Base-by-base conservation (phyloP, 202 grass and related monocot genomes). In the Digitaria exilis region DNA sequence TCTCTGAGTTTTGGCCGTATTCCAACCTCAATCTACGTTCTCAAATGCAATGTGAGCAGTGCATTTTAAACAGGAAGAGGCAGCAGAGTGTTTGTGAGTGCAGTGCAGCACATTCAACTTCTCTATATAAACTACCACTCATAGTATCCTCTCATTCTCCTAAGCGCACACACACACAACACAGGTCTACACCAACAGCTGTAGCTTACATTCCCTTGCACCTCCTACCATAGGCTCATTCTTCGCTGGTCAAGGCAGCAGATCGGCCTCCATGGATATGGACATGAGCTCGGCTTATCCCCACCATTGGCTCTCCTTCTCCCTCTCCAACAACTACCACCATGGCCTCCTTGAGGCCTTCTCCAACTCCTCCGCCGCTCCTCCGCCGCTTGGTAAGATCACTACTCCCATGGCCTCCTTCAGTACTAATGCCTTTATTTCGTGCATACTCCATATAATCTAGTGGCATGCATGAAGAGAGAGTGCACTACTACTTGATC, bases 241-340 rank as follows among this genome's bases (percentile, higher is more conserved):
- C 82, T 71, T 74, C 82, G 9, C 69, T 65, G 45, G 44, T 44
- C 46, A 76, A 44, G 59, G 54, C 67, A 21, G 19, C 61, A 34
- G 62, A 77, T 35, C 22, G 16, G 21, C 29, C 65, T 26, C 82
- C 74, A 65, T 86, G 76, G 76, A 69, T n/a, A 94, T 91, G 94
- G 92, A 91, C 59, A 89, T 88, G 82, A 89, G 83, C 71, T 86
- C 95, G 15, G 22, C 87, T 71, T 83, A 94, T 55, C 75, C 84
- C 58, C 88, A 88, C 50, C 78, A 94, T 54, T 94, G 95, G 92
- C 90, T 97, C 81, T 90, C 92, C 80, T 97, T 97, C 74, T 97
- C 95, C 80, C 92, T 97, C 71, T 84, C 90, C 30, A 93, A 91
- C 80, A 84, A 91, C 79, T 88, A 91, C 69, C 24, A 92, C 42